Evolutionary conservation across 352 stramenopile genomes (phyloP).

Genomic region (Phytophthora capsici): DNA sequence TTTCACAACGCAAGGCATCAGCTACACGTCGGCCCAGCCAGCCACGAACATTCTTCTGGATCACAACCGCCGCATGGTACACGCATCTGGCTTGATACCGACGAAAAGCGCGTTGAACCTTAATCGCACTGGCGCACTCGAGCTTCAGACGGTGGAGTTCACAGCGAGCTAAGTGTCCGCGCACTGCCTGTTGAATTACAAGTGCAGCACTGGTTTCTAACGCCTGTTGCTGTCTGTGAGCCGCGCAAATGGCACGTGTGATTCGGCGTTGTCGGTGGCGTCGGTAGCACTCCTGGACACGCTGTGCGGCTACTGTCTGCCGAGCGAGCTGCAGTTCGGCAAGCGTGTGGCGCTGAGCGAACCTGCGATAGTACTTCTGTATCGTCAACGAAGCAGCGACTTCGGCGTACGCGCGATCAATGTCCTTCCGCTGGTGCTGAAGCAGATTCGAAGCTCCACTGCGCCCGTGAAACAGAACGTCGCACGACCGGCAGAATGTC

Average conservation of each 20-base stretch:
- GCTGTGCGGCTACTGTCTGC: constrained; percentile 32
- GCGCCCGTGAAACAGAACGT: constrained; percentile 41
- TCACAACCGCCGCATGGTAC: constrained; percentile 39
- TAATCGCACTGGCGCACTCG: constrained; percentile 35
- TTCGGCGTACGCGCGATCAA: constrained; percentile 35
- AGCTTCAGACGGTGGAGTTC: constrained; percentile 9
- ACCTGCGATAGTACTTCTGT: constrained; percentile 53
- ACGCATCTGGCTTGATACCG: constrained; percentile 22
- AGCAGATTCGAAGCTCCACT: constrained; percentile 10
- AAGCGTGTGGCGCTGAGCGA: constrained; percentile 48
- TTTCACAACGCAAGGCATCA: constrained; percentile 17
- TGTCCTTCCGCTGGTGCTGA: constrained; percentile 27
- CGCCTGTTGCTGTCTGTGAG: constrained; percentile 28
- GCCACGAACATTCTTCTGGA: constrained; percentile 50
- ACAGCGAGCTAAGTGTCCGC: constrained; percentile 36
- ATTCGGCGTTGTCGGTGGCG: constrained; percentile 42
- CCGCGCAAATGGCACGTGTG: constrained; percentile 40
- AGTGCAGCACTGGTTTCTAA: constrained; percentile 26
- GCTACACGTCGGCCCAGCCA: constrained; percentile 22
- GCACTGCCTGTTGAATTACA: constrained; percentile 43
- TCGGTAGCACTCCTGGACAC: constrained; percentile 48
- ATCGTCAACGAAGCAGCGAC: constrained; percentile 42
- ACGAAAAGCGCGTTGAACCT: constrained; percentile 50
- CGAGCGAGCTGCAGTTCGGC: constrained; percentile 18
- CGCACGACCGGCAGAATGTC: constrained; percentile 57